Evolutionary conservation across 208 protist genomes (phyloP).

Genomic region (Crithidia fasciculata): DNA sequence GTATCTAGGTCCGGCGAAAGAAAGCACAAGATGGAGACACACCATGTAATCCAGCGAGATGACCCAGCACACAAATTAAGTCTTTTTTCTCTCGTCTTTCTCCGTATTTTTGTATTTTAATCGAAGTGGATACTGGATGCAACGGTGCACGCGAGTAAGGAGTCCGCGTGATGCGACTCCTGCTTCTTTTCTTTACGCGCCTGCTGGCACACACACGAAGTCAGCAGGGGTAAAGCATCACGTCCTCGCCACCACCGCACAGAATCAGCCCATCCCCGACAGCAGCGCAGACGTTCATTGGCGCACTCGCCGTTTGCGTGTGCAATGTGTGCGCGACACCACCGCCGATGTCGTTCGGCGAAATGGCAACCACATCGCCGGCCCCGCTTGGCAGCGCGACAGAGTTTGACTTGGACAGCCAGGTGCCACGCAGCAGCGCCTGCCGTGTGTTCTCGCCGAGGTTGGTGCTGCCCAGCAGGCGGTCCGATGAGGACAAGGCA

Average conservation of each 20-base stretch:
- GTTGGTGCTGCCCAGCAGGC: slow-evolving; percentile 39
- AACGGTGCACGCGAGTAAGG: too few relatives aligned
- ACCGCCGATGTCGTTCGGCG: slow-evolving; percentile 21
- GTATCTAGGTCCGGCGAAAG: too few relatives aligned
- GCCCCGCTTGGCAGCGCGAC: slow-evolving; percentile 37
- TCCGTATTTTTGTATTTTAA: too few relatives aligned
- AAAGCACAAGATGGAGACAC: too few relatives aligned
- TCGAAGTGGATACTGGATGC: too few relatives aligned
- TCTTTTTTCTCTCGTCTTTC: too few relatives aligned
- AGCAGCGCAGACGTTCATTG: slow-evolving; percentile 39
- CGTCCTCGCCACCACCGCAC: slow-evolving; percentile 38
- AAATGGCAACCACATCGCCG: slow-evolving; percentile 30
- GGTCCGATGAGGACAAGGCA: slow-evolving; percentile 55
- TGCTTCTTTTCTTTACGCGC: too few relatives aligned
- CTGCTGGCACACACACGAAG: too few relatives aligned
- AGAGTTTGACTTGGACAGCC: slow-evolving; percentile 19
- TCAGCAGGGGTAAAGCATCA: slow-evolving; percentile 41
- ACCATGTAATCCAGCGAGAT: too few relatives aligned
- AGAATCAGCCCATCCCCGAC: slow-evolving; percentile 39
- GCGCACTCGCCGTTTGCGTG: not conserved
- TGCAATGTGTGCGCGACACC: slow-evolving; percentile 25
- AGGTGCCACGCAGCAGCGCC: slow-evolving; percentile 49
- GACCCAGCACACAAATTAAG: too few relatives aligned
- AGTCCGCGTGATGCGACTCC: too few relatives aligned
- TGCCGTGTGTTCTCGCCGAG: slow-evolving; percentile 45